Evolutionary conservation across 192 early-diverging fungal species (phyloP).

Genomic region (Rhizophagus prolifer): DNA sequence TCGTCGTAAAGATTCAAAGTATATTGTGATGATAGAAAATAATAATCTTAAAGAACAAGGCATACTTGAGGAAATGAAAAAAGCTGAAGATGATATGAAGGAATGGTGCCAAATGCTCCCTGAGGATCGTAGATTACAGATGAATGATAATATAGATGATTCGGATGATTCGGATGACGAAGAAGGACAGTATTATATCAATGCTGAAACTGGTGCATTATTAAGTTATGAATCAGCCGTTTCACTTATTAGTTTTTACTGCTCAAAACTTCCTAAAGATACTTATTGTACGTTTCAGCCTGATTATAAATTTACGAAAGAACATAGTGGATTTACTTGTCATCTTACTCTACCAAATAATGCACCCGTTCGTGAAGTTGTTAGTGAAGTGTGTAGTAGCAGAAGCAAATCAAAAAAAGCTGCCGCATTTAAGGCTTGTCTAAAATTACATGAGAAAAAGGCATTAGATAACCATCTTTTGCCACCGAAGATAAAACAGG

Average conservation of each 20-base stretch:
- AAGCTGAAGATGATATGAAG: conserved; percentile 58
- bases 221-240: conserved; percentile 72
- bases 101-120: conserved; percentile 57
- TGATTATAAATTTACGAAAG: conserved; percentile 42
- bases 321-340: conserved; percentile 45
- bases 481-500: conserved; percentile 48
- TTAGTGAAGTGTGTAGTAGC: conserved; percentile 52
- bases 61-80: conserved; percentile 39
- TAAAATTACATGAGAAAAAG: conserved; percentile 62
- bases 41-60: conserved; percentile 42
- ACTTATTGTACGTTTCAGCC: conserved; percentile 54
- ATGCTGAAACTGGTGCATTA: conserved; percentile 65
- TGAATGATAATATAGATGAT: conserved; percentile 6
- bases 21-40: conserved; percentile 69
- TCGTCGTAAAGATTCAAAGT: conserved; percentile 68
- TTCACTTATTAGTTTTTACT: conserved; percentile 67
- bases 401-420: conserved; percentile 67
- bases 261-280: conserved; percentile 67
- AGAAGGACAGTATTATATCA: conserved; percentile 49
- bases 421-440: conserved; percentile 70
- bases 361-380: conserved; percentile 55
- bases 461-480: conserved; percentile 75
- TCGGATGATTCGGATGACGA: conserved; percentile 19
- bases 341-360: conserved; percentile 60
- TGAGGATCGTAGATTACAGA: conserved; percentile 36